Base-by-base conservation (phyloP, 2,329 filamentous ascomycete species). In the Trichoderma lentiforme region DNA sequence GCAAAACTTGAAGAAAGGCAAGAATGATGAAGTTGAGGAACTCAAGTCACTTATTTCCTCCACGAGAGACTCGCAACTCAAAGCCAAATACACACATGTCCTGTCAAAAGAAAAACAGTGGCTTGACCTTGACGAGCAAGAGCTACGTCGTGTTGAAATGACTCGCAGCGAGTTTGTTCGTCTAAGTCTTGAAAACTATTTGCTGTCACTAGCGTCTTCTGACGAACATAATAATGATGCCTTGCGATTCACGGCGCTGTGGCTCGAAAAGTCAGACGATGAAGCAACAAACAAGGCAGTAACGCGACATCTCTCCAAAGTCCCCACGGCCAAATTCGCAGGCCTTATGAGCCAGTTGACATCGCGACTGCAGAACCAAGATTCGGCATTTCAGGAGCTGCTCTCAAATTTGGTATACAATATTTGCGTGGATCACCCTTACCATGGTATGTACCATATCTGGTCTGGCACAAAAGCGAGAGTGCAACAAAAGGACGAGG, bases 401-500 rank as follows among this genome's bases (percentile, higher is more conserved):
- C 84, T 99, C 2, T 88, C 90, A 66, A 85, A 86, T 2, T 84
- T 99, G 21, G 90, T 98, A 4, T 89, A 90, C 77, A 91, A 90
- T 9, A 97, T 99, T 70, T 98, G 95, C 78, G 86, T 88, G 12
- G 94, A 99, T 71, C 96, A 99, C 81, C 97, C 96, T 0, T 97
- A 95, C 80, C 97, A 99, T 79, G 94, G 94, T 63, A 95, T 98
- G 90, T 97, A 99, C 79, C 95, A 98, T 76, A 93, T 99, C 56
- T 98, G 95, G 85, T 93, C 95, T 3, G 91, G 92, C 26, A 90
- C 89, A 58, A 92, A 91, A 76, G 90, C 88, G 67, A 91, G 90
- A 73, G 88, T 87, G 65, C 90, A 91, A 76, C 86, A 86, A 67
- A 91, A 92, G 75, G 95, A 98, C 75, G 89, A 92, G 53, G 88